Base-by-base conservation (phyloP, 768 basidiomycete species). In the Chlorophyllum brunneum region DNA sequence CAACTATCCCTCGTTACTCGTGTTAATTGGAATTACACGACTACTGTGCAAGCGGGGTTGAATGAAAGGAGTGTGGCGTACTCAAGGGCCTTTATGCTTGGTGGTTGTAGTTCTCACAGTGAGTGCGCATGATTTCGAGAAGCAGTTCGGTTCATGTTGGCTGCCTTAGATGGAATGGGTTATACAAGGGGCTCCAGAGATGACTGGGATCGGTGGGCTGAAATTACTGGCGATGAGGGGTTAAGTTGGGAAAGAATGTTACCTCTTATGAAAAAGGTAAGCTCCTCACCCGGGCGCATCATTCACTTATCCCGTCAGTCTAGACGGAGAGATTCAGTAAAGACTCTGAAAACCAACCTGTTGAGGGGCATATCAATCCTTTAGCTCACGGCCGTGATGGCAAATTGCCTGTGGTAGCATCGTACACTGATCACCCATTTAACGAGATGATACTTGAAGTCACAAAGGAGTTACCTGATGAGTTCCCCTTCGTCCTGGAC, bases 231-330 rank as follows among this genome's bases (percentile, higher is more conserved):
- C 9, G 68, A 69, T 46, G 36, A 51, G 1, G 63, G 63, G 1
- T 71, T 67, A 65, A 63, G 61, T 5, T 71, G 70, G 70, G 56
- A 69, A 7, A 56, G 50, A 3, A 55, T 70, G 8, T 50, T 63
- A 13, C 64, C 39, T 30, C 29, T 45, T 43, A 31, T 55, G 31
- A 51, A 44, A 16, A 48, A 55, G 38, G 57, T 49, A 15, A 23
- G 58, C 9, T 16, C 18, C 1, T 8, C 10, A 10, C 9, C 30
- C 2, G 20, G 11, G 18, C 27, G 30, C 13, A 31, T 7, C 11
- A 43, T 5, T 16, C 27, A 43, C 26, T 16, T 7, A 27, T n/a
- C n/a, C 26, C 24, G 15, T 13, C 1, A 5, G 1, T 29, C 40
- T 8, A 54, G 42, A 42, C 39, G 49, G 54, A 49, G 31, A 44